Evolutionary conservation across 257 asterid species (phyloP), one percentile per base, ranked within the genome.

Genomic region (Marsdenia floribunda): DNA sequence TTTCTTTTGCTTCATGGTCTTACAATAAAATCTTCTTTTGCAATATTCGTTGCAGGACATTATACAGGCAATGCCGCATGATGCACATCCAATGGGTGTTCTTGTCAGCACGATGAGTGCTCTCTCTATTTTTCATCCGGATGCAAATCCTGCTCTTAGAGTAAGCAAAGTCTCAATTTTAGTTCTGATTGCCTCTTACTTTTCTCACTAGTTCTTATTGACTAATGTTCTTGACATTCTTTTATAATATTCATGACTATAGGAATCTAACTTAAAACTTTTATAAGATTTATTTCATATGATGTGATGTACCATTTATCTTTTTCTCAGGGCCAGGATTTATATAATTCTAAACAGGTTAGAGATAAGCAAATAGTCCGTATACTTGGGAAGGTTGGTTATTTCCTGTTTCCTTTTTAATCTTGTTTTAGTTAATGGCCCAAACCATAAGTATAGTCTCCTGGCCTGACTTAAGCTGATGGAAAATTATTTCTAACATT

Each of bases 21-120:
- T 3, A 10, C 4, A 29, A 26, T 18, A 2, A 52, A 54, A 52
- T 54, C 2, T 63, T 18, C 14, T 3, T 49, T 37, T 61, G 68
- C 26, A 11, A n/a, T 63, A 52, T 19, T 3, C 73, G 52, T 24
- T 90, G 88, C 90, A 94, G 99, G 97, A 94, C 73, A 94, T 92
- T 72, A 94, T 94, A 84, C 97, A 94, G 78, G 86, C 99, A 68
- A 94, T 94, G 97, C 99, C 99, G 63, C 99, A 94, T 81, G 97
- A 94, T 85, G 99, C 99, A 77, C 99, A 94, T 83, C 98, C 99
- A 19, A 94, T 94, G 99, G 99, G 99, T 80, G 99, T 92, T 80
- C 97, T 94, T 77, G 97, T 94, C 81, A 92, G 97, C 73, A 91
- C 97, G 71, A 87, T 94, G 96, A 89, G 99, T 82, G 90, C 97